Evolutionary conservation across 75 land plant species (phyloP).

Genomic region (Ceratopteris richardii): DNA sequence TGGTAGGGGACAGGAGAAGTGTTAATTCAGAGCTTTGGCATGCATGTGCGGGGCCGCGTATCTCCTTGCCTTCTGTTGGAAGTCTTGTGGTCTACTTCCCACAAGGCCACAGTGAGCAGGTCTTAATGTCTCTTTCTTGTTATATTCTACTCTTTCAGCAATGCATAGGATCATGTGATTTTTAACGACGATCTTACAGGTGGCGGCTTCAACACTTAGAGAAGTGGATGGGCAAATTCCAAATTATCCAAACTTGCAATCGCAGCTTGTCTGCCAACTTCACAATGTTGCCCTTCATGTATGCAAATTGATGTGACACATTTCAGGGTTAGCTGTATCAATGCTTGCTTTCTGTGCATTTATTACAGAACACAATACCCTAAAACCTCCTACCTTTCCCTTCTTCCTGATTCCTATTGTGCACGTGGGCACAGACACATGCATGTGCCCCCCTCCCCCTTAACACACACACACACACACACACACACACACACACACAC

Average conservation of each 20-base stretch:
- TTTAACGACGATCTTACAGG: conserved; percentile 27
- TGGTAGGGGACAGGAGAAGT: conserved; percentile 59
- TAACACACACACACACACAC: too few relatives aligned
- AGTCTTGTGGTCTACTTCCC: conserved; percentile 92
- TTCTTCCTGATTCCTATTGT: too few relatives aligned
- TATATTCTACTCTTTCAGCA: not conserved
- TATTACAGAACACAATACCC: too few relatives aligned
- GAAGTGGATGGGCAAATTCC: conserved; percentile 67
- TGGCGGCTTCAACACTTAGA: conserved; percentile 82
- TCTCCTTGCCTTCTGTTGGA: conserved; percentile 75
- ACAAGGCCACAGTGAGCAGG: conserved; percentile 97
- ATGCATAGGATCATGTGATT: not conserved
- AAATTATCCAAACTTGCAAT: conserved; percentile 73
- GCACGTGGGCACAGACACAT: too few relatives aligned
- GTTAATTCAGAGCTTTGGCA: conserved; percentile 93
- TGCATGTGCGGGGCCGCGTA: conserved; percentile 93
- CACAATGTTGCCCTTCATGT: conserved; percentile 79
- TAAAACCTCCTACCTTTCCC: too few relatives aligned
- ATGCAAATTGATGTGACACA: conserved; percentile 1
- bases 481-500: too few relatives aligned
- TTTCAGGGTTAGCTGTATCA: too few relatives aligned
- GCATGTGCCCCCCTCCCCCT: too few relatives aligned
- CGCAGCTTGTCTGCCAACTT: conserved; percentile 75
- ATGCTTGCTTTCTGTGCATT: too few relatives aligned
- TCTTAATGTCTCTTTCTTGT: conserved; percentile 13